Percentiles rank a stretch among this genome's conserved stretches.
Conservation (phyloP, 2,329 filamentous ascomycete species). For the Aspergillus sp. region DNA sequence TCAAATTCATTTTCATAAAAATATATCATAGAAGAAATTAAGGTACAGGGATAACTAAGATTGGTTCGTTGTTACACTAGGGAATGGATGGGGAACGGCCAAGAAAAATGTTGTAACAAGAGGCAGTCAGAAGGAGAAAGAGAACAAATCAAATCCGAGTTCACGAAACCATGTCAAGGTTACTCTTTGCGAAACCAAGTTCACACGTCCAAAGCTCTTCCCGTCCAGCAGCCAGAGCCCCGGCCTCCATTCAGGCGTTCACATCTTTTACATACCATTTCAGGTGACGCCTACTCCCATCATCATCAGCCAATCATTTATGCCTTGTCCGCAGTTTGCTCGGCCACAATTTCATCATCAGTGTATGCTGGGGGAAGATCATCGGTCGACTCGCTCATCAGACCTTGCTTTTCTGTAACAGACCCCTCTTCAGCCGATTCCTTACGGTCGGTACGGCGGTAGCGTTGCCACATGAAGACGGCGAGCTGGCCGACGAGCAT, state of each 20-base stretch:
- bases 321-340: slow-evolving; percentile 31
- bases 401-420: slow-evolving; percentile 43
- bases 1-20: not conserved
- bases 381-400: slow-evolving; percentile 35
- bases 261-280: not conserved
- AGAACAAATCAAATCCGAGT: not conserved
- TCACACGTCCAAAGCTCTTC: slow-evolving; percentile 7
- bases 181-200: not conserved
- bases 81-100: not conserved
- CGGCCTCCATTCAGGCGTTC: not conserved
- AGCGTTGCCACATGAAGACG: slow-evolving; percentile 46
- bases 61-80: not conserved
- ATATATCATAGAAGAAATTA: not conserved
- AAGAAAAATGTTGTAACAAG: not conserved
- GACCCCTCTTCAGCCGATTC: slow-evolving; percentile 36
- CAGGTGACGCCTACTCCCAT: not conserved
- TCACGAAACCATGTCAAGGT: slow-evolving; percentile 1
- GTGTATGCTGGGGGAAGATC: slow-evolving; percentile 39
- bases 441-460: slow-evolving; percentile 31
- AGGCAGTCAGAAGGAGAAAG: not conserved
- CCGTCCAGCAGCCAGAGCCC: slow-evolving; percentile 6
- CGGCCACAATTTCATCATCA: slow-evolving; percentile 28
- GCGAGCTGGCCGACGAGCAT: slow-evolving; percentile 50
- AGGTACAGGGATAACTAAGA: not conserved
- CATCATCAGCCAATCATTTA: slow-evolving; percentile 17